phyloP scores from a whole-genome alignment of 139 green algal genomes.

The Picocystis salinarum region DNA sequence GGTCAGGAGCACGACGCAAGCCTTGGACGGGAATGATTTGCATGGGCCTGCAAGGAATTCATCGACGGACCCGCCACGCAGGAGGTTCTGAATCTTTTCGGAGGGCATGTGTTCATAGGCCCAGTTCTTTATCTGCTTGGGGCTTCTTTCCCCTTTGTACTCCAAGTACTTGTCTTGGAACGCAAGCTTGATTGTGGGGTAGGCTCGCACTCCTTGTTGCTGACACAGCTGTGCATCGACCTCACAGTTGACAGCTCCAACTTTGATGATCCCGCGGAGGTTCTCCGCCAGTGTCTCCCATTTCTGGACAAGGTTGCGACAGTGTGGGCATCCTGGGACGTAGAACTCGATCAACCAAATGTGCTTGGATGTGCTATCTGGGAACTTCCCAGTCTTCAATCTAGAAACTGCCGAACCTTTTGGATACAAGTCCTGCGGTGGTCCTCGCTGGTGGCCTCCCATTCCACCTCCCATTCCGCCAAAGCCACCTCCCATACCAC shows the following conservation, averaged over 20 bases:
- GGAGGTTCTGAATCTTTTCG: background rate
- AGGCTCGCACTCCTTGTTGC: constrained; percentile 28
- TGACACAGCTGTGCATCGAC: constrained; percentile 35
- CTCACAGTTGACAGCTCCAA: constrained; percentile 62
- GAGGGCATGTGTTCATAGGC: constrained; percentile 14
- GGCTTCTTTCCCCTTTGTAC: constrained; percentile 42
- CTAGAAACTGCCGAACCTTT: constrained; percentile 23
- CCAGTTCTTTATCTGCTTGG: constrained; percentile 35
- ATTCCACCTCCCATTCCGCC: constrained; percentile 13
- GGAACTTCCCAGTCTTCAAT: constrained; percentile 28
- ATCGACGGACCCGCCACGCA: too few relatives aligned
- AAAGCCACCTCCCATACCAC: constrained; percentile 11
- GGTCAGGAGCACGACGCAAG: constrained; percentile 48
- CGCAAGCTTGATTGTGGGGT: constrained; percentile 61
- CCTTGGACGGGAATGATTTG: too few relatives aligned
- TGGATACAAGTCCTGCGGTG: background rate
- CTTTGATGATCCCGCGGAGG: constrained; percentile 44
- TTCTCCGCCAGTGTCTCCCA: constrained; percentile 37
- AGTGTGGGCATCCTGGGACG: constrained; percentile 39
- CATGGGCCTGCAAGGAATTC: too few relatives aligned
- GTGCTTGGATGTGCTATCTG: constrained; percentile 24
- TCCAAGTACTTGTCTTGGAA: constrained; percentile 18
- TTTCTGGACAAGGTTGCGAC: constrained; percentile 45
- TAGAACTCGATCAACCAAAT: constrained; percentile 61
- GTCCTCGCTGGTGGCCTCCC: constrained; percentile 5